Percentiles rank a stretch among this genome's conserved stretches.
These are phyloP conservation scores for Fusarium pilosicola DNA, from an alignment of 2,329 filamentous ascomycete species.

Conservation along the genomic window DNA sequence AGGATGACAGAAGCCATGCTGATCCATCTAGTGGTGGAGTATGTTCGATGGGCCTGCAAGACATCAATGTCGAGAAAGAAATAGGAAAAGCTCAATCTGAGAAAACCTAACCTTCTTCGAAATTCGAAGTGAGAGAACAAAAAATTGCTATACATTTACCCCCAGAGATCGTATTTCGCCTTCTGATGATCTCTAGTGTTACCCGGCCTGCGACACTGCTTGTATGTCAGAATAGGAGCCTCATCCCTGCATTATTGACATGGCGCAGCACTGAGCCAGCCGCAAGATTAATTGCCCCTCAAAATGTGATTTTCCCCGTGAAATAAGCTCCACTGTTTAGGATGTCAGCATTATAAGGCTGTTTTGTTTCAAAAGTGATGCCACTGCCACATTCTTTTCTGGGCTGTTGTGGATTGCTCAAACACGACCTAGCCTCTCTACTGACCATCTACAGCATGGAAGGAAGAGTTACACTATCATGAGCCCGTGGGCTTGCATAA, in stretches of 20 bases:
- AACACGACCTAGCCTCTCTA: too few relatives aligned
- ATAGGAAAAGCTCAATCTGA: rapidly evolving
- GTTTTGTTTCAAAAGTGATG: not conserved
- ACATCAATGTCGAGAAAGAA: not conserved
- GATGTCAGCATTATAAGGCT: not conserved
- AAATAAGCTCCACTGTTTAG: not conserved
- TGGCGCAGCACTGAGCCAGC: not conserved
- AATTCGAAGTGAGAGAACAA: rapidly evolving
- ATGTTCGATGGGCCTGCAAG: not conserved
- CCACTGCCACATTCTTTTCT: not conserved
- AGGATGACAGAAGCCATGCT: not conserved
- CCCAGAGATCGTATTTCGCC: too few relatives aligned
- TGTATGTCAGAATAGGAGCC: not conserved
- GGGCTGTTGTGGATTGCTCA: too few relatives aligned
- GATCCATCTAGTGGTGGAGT: not conserved
- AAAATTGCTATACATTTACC: rapidly evolving
- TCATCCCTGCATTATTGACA: not conserved
- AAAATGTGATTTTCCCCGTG: not conserved
- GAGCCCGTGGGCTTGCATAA: not conserved
- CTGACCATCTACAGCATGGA: too few relatives aligned
- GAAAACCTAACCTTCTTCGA: rapidly evolving
- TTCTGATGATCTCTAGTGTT: not conserved
- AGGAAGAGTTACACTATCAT: rapidly evolving
- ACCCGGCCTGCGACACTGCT: not conserved
- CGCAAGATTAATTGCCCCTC: not conserved